Base-by-base conservation (phyloP, 2,329 filamentous ascomycete genomes). In the Claviceps humidiphila region DNA sequence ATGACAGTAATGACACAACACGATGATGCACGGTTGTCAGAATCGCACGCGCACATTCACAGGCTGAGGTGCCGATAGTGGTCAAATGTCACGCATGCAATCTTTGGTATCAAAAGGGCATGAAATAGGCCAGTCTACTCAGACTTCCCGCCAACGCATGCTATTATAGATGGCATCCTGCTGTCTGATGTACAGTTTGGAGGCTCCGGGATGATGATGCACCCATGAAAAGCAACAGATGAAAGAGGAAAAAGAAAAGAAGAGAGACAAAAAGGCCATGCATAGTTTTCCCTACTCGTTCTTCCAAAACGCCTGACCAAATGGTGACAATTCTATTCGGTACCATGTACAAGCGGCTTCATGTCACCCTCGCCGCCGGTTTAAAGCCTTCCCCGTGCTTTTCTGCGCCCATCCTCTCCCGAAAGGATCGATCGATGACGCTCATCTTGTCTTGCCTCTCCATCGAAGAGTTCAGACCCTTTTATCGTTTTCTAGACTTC, bases 231-330 rank as follows among this genome's bases (percentile, higher is more conserved):
- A 64, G 17, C 30, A 34, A 42, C 20, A 2, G 3, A 14, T 5
- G 42, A 42, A 34, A 37, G 9, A 17, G 34, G 39, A 14, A 39
- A 24, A 24, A 47, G 5, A 17, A 39, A 34, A 6, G 26, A 38
- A 7, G 17, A 40, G n/a, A 39, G 40, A 16, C 5, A 51, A n/a
- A 22, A 17, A 62, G 41, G 39, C 38, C 54, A 61, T 60, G 54
- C 60, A 58, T 61, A 59, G 59, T 16, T 16, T 14, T n/a, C 16
- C 17, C 59, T 58, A 54, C 62, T 62, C 58, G 61, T 67, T 45
- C 65, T 69, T 68, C 68, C 64, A 58, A 70, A 70, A 70, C 68
- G 68, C 68, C 68, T 58, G 63, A 62, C 65, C 66, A 68, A 60
- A 61, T 62, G 59, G 58, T 61, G 63, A 30, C 30, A 60, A 60